Evolutionary conservation across 345 rosid species (phyloP).

Genomic region (Cochlearia excelsa): DNA sequence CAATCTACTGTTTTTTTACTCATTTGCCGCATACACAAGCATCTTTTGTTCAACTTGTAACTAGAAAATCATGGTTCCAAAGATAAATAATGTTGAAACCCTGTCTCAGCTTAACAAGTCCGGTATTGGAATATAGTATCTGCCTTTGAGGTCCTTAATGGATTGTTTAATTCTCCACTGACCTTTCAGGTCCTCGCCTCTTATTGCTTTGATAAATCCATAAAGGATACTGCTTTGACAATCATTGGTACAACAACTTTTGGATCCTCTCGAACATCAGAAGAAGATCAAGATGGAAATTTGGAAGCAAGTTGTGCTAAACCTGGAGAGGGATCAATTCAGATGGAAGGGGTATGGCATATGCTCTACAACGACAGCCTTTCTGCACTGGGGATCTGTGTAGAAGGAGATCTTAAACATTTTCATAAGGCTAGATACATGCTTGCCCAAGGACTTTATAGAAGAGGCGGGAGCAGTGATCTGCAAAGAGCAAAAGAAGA

Average conservation of each 20-base stretch:
- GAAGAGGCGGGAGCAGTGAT: constrained; percentile 67
- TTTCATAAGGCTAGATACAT: constrained; percentile 96
- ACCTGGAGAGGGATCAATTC: constrained; percentile 45
- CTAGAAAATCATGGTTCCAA: constrained; percentile 12
- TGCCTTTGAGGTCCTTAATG: constrained; percentile 17
- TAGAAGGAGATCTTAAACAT: constrained; percentile 96
- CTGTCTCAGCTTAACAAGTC: constrained; percentile 16
- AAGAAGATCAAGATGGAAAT: constrained; percentile 42
- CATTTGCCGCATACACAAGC: constrained; percentile 7
- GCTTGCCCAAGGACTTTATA: constrained; percentile 87
- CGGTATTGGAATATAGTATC: constrained; percentile 9
- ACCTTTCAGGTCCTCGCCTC: constrained; percentile 58
- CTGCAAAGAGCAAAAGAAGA: constrained; percentile 90
- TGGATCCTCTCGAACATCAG: constrained; percentile 43
- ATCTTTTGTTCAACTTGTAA: constrained; percentile 11
- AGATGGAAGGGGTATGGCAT: constrained; percentile 67
- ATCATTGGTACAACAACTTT: constrained; percentile 45
- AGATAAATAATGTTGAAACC: neutral
- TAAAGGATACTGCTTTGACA: constrained; percentile 52
- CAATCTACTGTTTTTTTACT: constrained; percentile 17
- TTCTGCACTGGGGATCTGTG: constrained; percentile 76
- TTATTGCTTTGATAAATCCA: constrained; percentile 58
- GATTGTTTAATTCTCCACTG: constrained; percentile 29
- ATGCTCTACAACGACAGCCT: constrained; percentile 89
- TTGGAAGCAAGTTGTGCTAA: constrained; percentile 39